These are phyloP conservation scores for Sordariomycetes sp. DNA, from an alignment of 2,329 filamentous ascomycete genomes.

Conservation along the genomic window DNA sequence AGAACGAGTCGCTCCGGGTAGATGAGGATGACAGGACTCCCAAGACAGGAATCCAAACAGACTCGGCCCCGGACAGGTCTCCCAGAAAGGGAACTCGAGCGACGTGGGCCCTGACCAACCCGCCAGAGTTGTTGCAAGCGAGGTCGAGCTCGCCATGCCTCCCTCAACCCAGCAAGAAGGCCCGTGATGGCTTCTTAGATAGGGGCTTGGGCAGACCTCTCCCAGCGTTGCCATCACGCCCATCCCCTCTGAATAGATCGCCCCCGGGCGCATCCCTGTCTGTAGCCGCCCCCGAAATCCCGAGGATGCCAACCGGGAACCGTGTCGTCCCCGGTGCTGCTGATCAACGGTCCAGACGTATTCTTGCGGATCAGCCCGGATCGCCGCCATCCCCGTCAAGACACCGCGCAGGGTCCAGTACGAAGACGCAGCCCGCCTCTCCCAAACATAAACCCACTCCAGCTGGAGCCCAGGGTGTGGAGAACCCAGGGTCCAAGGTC, in stretches of 20 bases:
- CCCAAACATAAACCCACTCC: no score
- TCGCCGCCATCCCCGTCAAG: no score
- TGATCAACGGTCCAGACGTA: no score
- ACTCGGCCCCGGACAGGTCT: slow-evolving; percentile 10
- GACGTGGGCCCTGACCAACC: slow-evolving; percentile 15
- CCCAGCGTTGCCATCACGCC: slow-evolving; percentile 14
- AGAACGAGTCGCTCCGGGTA: no score
- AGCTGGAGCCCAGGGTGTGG: no score
- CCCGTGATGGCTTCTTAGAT: slow-evolving; percentile 13
- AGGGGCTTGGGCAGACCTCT: slow-evolving; percentile 15
- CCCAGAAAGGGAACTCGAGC: not conserved
- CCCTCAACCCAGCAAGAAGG: slow-evolving; percentile 20
- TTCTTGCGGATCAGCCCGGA: no score
- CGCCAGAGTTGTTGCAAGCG: slow-evolving; percentile 16
- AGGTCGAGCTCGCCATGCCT: slow-evolving; percentile 6
- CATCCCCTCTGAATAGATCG: not conserved
- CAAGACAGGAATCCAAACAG: slow-evolving; percentile 1
- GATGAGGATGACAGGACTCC: not conserved
- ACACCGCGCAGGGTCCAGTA: no score
- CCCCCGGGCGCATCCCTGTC: not conserved
- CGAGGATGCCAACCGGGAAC: not conserved
- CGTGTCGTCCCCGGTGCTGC: not conserved
- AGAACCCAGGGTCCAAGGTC: no score
- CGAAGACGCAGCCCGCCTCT: no score
- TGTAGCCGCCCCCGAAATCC: not conserved